Evolutionary conservation across 2,329 filamentous ascomycete genomes (phyloP).

Genomic region (Alternaria sp.): DNA sequence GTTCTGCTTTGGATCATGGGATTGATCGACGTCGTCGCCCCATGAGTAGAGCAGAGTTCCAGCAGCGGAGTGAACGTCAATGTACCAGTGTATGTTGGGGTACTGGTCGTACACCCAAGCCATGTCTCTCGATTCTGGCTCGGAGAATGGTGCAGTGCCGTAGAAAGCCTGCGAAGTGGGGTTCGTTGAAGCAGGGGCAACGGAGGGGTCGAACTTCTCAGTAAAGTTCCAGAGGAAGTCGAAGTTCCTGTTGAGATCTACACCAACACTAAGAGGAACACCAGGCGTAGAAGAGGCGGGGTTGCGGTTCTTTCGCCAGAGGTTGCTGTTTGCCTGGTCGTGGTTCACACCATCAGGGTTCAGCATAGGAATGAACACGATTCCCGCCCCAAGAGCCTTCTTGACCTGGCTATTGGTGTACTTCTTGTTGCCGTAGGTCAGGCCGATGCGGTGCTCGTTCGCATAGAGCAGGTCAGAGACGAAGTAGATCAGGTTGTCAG

Average conservation of each 20-base stretch:
- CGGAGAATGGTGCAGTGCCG: slow-evolving; percentile 63
- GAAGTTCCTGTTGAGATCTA: slow-evolving; percentile 52
- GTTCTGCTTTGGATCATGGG: slow-evolving; percentile 57
- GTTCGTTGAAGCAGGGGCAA: slow-evolving; percentile 52
- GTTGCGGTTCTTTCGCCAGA: slow-evolving; percentile 52
- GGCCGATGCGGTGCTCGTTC: slow-evolving; percentile 58
- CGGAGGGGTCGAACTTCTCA: slow-evolving; percentile 55
- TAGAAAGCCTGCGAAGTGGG: slow-evolving; percentile 61
- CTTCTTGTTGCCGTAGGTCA: slow-evolving; percentile 62
- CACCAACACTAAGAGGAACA: slow-evolving; percentile 31
- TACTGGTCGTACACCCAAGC: slow-evolving; percentile 63
- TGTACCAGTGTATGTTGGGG: slow-evolving; percentile 63
- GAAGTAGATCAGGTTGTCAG: slow-evolving; percentile 67
- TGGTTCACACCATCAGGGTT: slow-evolving; percentile 46
- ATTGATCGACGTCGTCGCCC: slow-evolving; percentile 66
- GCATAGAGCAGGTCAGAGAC: slow-evolving; percentile 66
- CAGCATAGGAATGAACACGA: slow-evolving; percentile 58
- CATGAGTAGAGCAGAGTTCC: slow-evolving; percentile 66
- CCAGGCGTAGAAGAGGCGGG: slow-evolving; percentile 42
- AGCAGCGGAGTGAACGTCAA: slow-evolving; percentile 66
- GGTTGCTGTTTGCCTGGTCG: slow-evolving; percentile 41
- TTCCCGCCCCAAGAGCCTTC: slow-evolving; percentile 61
- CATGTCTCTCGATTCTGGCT: slow-evolving; percentile 65
- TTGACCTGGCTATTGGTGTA: slow-evolving; percentile 64
- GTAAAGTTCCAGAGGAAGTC: slow-evolving; percentile 66